phyloP scores from a whole-genome alignment of 2,329 filamentous ascomycete genomes.

The Colletotrichum sp. region DNA sequence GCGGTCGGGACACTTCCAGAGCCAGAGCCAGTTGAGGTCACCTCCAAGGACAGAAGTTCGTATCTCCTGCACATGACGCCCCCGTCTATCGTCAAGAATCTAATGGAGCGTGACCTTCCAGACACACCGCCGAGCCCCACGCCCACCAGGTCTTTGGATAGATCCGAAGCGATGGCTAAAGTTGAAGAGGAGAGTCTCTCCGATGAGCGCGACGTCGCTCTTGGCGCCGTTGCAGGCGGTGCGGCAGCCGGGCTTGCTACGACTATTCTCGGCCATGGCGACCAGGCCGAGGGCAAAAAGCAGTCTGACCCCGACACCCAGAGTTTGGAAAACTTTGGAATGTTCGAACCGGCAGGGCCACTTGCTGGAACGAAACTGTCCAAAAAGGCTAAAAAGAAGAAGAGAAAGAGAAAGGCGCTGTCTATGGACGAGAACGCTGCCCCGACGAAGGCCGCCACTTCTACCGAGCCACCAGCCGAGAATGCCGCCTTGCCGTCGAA shows the following conservation, averaged over 20 bases:
- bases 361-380: conserved; percentile 25
- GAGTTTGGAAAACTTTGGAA: neutral
- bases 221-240: neutral
- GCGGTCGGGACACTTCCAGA: conserved; percentile 33
- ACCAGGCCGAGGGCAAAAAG: neutral
- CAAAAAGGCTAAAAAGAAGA: conserved; percentile 38
- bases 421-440: neutral
- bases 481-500: neutral
- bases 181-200: conserved; percentile 29
- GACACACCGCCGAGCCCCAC: conserved; percentile 28
- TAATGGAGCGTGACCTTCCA: conserved; percentile 24
- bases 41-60: conserved; percentile 47
- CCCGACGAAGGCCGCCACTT: neutral
- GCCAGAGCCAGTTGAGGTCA: conserved; percentile 43
- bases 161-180: conserved; percentile 22
- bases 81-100: conserved; percentile 33
- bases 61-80: conserved; percentile 46
- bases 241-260: neutral
- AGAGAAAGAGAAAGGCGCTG: conserved; percentile 22
- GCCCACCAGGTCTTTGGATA: conserved; percentile 25
- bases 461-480: neutral
- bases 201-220: neutral
- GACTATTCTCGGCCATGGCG: neutral
- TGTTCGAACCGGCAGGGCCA: neutral
- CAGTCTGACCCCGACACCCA: neutral